Conservation (phyloP, 2,329 filamentous ascomycete species). For the Madurella fahalii region DNA sequence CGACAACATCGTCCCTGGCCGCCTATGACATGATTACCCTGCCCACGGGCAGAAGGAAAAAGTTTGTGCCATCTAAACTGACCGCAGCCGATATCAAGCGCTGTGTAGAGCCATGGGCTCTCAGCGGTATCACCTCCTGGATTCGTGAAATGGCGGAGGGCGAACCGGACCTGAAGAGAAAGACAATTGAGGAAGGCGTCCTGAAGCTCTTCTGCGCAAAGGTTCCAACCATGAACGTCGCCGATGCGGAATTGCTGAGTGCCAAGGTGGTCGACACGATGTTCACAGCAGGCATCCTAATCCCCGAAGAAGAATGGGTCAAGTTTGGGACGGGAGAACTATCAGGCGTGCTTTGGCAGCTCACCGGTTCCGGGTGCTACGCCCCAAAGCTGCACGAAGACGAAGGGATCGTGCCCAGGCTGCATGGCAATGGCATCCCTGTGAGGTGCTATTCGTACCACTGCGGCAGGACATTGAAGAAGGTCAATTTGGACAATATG, state of each 20-base stretch:
- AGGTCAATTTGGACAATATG: conserved; percentile 79
- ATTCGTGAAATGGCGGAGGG: conserved; percentile 85
- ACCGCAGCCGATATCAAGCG: conserved; percentile 75
- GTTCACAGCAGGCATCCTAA: conserved; percentile 70
- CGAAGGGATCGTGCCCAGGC: conserved; percentile 57
- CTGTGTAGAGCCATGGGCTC: conserved; percentile 86
- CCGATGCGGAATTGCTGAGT: conserved; percentile 86
- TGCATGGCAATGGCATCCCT: conserved; percentile 66
- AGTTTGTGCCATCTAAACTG: conserved; percentile 82
- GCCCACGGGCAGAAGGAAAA: conserved; percentile 72
- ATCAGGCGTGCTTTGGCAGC: conserved; percentile 87
- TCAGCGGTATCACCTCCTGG: conserved; percentile 85
- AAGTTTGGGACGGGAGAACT: conserved; percentile 79
- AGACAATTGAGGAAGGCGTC: conserved; percentile 80
- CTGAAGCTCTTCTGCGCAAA: conserved; percentile 89
- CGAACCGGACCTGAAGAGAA: conserved; percentile 79
- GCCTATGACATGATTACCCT: conserved; percentile 81
- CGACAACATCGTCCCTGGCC: conserved; percentile 48
- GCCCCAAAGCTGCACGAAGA: conserved; percentile 74
- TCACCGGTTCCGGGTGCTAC: conserved; percentile 90
- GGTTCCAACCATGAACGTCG: conserved; percentile 96
- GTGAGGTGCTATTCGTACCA: conserved; percentile 90
- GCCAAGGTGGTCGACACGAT: conserved; percentile 74
- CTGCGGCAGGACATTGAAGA: conserved; percentile 90
- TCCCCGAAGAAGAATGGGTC: conserved; percentile 95